Percentiles rank a stretch among this genome's conserved stretches.
phyloP scores from a whole-genome alignment of 441 rosid species.

The Adansonia gregorii region DNA sequence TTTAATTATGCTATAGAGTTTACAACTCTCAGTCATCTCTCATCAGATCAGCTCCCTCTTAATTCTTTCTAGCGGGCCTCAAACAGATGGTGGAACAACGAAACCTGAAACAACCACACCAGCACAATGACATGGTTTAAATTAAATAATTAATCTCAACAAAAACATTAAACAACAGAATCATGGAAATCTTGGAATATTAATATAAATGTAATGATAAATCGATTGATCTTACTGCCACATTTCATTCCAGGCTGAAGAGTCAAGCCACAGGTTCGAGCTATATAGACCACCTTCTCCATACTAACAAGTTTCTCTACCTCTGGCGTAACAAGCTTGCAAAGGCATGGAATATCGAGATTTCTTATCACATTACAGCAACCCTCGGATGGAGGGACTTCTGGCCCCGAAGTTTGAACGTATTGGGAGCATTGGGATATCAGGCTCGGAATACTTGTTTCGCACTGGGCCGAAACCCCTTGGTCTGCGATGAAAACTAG shows the following conservation, averaged over 20 bases:
- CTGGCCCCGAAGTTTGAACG: constrained; percentile 26
- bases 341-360: constrained; percentile 32
- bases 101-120: not conserved
- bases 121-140: not conserved
- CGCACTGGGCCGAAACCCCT: constrained; percentile 14
- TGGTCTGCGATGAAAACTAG: not conserved
- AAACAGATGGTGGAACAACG: not conserved
- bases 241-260: constrained; percentile 39
- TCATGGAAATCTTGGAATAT: not conserved
- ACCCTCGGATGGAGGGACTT: constrained; percentile 21
- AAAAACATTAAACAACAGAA: not conserved
- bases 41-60: not conserved
- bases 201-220: not conserved
- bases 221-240: constrained; percentile 38
- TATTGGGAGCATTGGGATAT: constrained; percentile 23
- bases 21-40: not conserved
- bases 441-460: not conserved
- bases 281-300: constrained; percentile 40
- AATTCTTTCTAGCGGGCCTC: not conserved
- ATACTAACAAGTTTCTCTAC: constrained; percentile 34
- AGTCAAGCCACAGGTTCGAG: constrained; percentile 35
- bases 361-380: constrained; percentile 33
- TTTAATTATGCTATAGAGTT: not conserved
- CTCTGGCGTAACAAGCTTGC: constrained; percentile 24
- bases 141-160: not conserved